Base-by-base conservation (phyloP, 768 basidiomycete genomes). In the Phaffia tasmanica region DNA sequence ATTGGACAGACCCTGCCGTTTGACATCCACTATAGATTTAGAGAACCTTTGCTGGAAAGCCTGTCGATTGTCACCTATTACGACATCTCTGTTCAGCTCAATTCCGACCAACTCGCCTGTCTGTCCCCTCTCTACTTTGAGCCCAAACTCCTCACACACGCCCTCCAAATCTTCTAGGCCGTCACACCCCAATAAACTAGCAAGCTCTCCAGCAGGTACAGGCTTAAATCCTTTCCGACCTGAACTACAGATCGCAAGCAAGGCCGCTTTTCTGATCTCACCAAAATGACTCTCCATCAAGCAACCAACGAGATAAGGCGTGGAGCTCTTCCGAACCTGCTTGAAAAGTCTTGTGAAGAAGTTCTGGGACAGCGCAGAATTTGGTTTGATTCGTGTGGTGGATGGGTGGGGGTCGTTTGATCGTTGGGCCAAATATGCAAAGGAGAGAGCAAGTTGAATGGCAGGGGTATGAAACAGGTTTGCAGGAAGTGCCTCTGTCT, bases 301-400 rank as follows among this genome's bases (percentile, higher is more conserved):
- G 73, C 91, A 95, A 0, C 88, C 89, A 29, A 95, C 83, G 29
- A 98, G 83, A 73, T 87, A 95, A 1, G 89, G 86, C 82, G 89
- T 87, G 18, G 84, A 76, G 1, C 79, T 76, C 62, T 81, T 83
- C 51, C 85, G 84, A 70, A 87, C 81, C 53, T 85, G 81, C 65
- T 84, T 86, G 85, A 71, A 92, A 84, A 69, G 83, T 68, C 69
- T 86, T 75, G 57, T 80, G 71, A 46, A 88, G 82, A n/a, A 71
- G 65, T 79, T 79, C 16, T 73, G 73, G 16, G 74, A 73, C 69
- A 83, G 77, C 84, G 89, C 72, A 76, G 83, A 71, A 86, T 89
- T 49, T 84, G 86, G 6, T 83, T 74, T 75, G 2, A 70, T 71
- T 14, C 73, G 30, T 5, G 35, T 42, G 19, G 50, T 73, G 65